These are phyloP conservation scores for Botrytis hyacinthi DNA, from an alignment of 2,329 filamentous ascomycete genomes.

Conservation along the genomic window DNA sequence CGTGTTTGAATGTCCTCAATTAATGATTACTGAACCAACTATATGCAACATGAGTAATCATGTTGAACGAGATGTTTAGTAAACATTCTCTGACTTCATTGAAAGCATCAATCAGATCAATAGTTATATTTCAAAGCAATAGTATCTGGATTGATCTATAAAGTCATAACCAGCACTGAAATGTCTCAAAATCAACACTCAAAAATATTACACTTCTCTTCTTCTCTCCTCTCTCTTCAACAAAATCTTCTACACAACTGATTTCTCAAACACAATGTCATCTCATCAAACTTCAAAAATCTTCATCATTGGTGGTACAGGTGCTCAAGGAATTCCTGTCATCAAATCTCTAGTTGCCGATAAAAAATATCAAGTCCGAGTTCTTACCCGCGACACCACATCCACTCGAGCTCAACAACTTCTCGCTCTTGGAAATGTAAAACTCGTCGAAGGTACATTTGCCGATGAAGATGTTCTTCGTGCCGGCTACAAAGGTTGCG, in stretches of 20 bases:
- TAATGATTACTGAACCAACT: slow-evolving; percentile 1
- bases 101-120: background rate
- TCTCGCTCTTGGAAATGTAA: slow-evolving; percentile 45
- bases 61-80: background rate
- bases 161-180: slow-evolving; percentile 53
- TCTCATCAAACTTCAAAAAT: slow-evolving; percentile 31
- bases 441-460: slow-evolving; percentile 48
- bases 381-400: slow-evolving; percentile 48
- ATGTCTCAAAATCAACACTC: background rate
- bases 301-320: slow-evolving; percentile 50
- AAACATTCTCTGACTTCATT: background rate
- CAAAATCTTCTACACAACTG: background rate
- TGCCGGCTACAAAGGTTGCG: slow-evolving; percentile 45
- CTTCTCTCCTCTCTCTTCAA: background rate
- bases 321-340: slow-evolving; percentile 51
- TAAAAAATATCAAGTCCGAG: slow-evolving; percentile 45
- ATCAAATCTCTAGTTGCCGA: slow-evolving; percentile 44
- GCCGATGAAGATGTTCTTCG: slow-evolving; percentile 47
- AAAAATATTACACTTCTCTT: background rate
- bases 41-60: background rate
- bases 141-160: slow-evolving; percentile 50
- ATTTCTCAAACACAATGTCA: slow-evolving; percentile 7
- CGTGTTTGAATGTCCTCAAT: background rate
- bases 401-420: slow-evolving; percentile 46
- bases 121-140: slow-evolving; percentile 23